Percentiles rank a stretch among this genome's conserved stretches.
Evolutionary conservation across 1,139 yeast species (phyloP).

Genomic region (Scheffersomyces lignicola): DNA sequence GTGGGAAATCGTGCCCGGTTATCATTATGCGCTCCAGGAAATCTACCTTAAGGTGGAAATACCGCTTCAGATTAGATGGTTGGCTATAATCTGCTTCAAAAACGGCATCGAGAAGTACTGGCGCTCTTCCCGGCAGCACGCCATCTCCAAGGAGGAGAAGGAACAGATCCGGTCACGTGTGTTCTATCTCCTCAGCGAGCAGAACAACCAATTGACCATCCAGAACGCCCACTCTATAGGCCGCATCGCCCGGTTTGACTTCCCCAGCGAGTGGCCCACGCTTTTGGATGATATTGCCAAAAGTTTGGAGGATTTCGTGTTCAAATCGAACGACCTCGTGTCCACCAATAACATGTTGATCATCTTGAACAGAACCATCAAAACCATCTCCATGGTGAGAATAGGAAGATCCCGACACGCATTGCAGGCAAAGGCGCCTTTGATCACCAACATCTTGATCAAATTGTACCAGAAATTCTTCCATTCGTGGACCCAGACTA

Average conservation of each 20-base stretch:
- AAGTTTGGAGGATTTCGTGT: constrained; percentile 40
- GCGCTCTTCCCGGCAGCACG: constrained; percentile 63
- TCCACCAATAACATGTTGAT: constrained; percentile 62
- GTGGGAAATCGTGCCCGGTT: constrained; percentile 69
- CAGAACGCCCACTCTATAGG: constrained; percentile 87
- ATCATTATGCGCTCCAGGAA: constrained; percentile 55
- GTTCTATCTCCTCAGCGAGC: constrained; percentile 63
- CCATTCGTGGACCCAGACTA: constrained; percentile 55
- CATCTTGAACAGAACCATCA: constrained; percentile 74
- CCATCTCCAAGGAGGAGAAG: constrained; percentile 71
- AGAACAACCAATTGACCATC: constrained; percentile 68
- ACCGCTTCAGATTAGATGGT: constrained; percentile 73
- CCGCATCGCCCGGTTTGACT: constrained; percentile 77
- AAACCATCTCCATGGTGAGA: constrained; percentile 69
- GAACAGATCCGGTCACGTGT: constrained; percentile 56
- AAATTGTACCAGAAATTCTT: constrained; percentile 61
- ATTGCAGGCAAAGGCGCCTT: constrained; percentile 69
- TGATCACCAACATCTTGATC: constrained; percentile 57
- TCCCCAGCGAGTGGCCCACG: constrained; percentile 84
- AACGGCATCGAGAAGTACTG: constrained; percentile 84
- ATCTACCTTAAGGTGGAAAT: constrained; percentile 60
- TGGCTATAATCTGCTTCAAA: constrained; percentile 83
- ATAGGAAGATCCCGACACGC: constrained; percentile 83
- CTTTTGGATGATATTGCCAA: constrained; percentile 61
- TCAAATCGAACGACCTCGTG: constrained; percentile 49